phyloP scores from a whole-genome alignment of 2,329 filamentous ascomycete genomes.

The Phaeophleospora eucalypticola region DNA sequence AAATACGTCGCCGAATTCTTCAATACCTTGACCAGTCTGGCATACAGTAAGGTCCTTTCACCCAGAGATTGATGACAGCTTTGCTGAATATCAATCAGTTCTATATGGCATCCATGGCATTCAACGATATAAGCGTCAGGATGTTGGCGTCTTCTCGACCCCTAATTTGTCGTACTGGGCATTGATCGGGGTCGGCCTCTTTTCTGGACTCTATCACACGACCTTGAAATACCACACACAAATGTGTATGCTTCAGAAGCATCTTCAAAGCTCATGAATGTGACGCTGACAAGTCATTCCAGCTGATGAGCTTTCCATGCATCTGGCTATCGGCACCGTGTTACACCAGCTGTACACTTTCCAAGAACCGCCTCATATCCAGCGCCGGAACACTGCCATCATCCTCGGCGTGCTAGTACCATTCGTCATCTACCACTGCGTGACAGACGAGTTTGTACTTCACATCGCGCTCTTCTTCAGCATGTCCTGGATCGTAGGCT shows the following conservation, averaged over 20 bases:
- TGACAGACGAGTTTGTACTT: slow-evolving; percentile 27
- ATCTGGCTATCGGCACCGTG: slow-evolving; percentile 25
- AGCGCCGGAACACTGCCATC: slow-evolving; percentile 22
- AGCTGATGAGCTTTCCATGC: slow-evolving; percentile 27
- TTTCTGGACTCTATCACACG: slow-evolving; percentile 23
- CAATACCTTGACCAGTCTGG: slow-evolving; percentile 27
- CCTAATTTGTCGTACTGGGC: slow-evolving; percentile 26
- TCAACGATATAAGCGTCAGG: slow-evolving; percentile 22
- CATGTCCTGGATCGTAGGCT: slow-evolving; percentile 21
- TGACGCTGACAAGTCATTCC: background rate
- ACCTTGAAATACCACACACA: slow-evolving; percentile 28
- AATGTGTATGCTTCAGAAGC: slow-evolving; percentile 12
- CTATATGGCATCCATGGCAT: slow-evolving; percentile 25
- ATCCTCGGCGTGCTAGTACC: slow-evolving; percentile 23
- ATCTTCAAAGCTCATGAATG: background rate
- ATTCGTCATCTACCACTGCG: slow-evolving; percentile 28
- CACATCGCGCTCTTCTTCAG: slow-evolving; percentile 27
- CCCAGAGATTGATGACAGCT: background rate
- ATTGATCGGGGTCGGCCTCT: slow-evolving; percentile 25
- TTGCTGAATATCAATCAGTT: slow-evolving; percentile 11
- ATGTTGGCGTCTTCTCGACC: slow-evolving; percentile 17
- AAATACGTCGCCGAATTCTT: slow-evolving; percentile 26
- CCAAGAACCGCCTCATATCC: slow-evolving; percentile 18
- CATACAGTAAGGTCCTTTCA: slow-evolving; percentile 22
- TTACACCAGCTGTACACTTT: slow-evolving; percentile 25